These are phyloP conservation scores for Hyparrhenia diplandra DNA, from an alignment of 176 grass and related monocot species.

Conservation along the genomic window DNA sequence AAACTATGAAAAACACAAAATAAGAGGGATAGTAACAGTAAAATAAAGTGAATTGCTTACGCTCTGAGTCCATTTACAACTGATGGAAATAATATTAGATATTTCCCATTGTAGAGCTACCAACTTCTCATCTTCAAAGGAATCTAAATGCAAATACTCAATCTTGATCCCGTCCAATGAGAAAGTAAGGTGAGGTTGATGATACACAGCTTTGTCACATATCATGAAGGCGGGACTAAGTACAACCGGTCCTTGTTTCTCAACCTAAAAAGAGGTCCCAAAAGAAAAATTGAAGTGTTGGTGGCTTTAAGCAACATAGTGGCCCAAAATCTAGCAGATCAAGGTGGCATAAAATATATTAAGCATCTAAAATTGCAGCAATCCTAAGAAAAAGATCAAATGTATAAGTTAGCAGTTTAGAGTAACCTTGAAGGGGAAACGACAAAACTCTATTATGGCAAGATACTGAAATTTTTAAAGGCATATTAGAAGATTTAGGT, in stretches of 20 bases:
- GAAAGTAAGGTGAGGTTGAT: slow-evolving; percentile 61
- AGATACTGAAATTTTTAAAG: neutral
- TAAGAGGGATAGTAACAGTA: neutral
- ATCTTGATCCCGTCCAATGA: slow-evolving; percentile 64
- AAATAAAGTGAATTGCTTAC: slow-evolving; percentile 47
- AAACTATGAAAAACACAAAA: slow-evolving; percentile 21
- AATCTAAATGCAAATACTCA: slow-evolving; percentile 48
- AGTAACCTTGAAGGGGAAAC: neutral
- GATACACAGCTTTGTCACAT: slow-evolving; percentile 27
- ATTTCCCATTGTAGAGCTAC: slow-evolving; percentile 42
- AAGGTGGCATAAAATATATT: neutral
- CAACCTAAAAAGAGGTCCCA: slow-evolving; percentile 48
- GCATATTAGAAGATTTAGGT: neutral
- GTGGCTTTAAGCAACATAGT: slow-evolving; percentile 19
- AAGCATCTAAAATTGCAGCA: slow-evolving; percentile 20
- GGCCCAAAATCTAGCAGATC: slow-evolving; percentile 16
- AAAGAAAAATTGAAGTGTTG: neutral
- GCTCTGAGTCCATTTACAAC: slow-evolving; percentile 56
- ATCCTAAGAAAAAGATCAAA: neutral
- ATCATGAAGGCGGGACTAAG: slow-evolving; percentile 63
- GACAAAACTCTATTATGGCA: neutral
- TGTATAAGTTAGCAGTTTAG: neutral
- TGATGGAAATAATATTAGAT: slow-evolving; percentile 59
- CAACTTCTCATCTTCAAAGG: slow-evolving; percentile 43
- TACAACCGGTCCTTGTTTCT: slow-evolving; percentile 43